Conservation (phyloP, 192 early-diverging fungal species). For the Glomus cerebriforme region DNA sequence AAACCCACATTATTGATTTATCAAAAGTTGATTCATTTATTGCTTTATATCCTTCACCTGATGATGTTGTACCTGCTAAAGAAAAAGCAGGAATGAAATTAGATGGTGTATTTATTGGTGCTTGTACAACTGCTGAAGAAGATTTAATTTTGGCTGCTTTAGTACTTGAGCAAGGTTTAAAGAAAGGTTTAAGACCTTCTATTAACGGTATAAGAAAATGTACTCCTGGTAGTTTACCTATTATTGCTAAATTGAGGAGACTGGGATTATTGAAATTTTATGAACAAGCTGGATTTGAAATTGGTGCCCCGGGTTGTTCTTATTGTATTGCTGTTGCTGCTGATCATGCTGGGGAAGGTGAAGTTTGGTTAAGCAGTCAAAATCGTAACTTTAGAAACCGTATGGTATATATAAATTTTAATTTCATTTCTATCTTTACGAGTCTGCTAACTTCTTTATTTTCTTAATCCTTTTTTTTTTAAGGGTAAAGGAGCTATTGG, state of each 20-base stretch:
- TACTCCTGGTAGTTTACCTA: constrained; percentile 77
- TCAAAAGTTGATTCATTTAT: constrained; percentile 68
- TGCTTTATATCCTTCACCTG: constrained; percentile 74
- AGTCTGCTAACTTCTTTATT: not conserved
- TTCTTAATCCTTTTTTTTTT: not conserved
- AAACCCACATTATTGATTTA: constrained; percentile 76
- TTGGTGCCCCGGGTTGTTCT: constrained; percentile 79
- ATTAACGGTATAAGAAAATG: constrained; percentile 67
- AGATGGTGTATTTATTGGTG: constrained; percentile 81
- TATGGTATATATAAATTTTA: constrained; percentile 46
- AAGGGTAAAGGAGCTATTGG: constrained; percentile 74
- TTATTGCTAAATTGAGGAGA: constrained; percentile 74
- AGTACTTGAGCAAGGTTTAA: constrained; percentile 73
- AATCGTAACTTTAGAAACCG: constrained; percentile 87
- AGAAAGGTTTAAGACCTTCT: constrained; percentile 65
- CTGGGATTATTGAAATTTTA: constrained; percentile 75
- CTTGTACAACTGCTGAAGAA: constrained; percentile 83
- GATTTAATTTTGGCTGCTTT: constrained; percentile 78
- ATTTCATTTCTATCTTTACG: not conserved
- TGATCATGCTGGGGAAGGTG: constrained; percentile 74
- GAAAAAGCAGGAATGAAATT: constrained; percentile 63
- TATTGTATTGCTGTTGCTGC: constrained; percentile 83
- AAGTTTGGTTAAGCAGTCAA: constrained; percentile 82
- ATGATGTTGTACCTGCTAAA: constrained; percentile 70
- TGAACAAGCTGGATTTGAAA: constrained; percentile 71